These are phyloP conservation scores for Melocanna baccifera DNA, from an alignment of 176 grass and related monocot species.

Conservation along the genomic window DNA sequence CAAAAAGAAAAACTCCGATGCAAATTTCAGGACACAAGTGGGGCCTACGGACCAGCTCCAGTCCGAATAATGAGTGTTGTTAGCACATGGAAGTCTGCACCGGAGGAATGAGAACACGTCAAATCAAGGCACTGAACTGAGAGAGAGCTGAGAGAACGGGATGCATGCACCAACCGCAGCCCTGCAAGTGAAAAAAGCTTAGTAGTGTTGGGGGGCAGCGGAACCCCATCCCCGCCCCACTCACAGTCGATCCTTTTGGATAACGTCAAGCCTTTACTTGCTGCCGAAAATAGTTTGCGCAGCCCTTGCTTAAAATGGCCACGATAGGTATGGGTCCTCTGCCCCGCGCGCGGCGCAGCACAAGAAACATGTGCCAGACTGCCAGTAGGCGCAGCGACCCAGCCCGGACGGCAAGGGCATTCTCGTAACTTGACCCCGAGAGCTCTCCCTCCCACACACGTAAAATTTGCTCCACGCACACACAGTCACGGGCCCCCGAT, in stretches of 20 bases:
- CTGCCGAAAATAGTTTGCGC: slow-evolving; percentile 29
- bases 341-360: not conserved
- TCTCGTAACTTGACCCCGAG: slow-evolving; percentile 20
- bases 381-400: not conserved
- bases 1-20: too few species aligned
- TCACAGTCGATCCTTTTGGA: not conserved
- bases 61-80: too few species aligned
- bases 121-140: not conserved
- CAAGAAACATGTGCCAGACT: not conserved
- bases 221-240: not conserved
- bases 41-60: too few species aligned
- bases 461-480: slow-evolving; percentile 49
- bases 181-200: not conserved
- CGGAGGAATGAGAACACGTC: not conserved
- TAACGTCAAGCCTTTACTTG: not conserved
- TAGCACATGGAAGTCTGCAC: not conserved
- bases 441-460: slow-evolving; percentile 38
- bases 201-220: not conserved
- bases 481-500: slow-evolving; percentile 20
- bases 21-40: too few species aligned
- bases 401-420: not conserved
- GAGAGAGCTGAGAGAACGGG: not conserved
- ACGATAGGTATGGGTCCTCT: not conserved
- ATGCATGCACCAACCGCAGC: not conserved
- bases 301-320: slow-evolving; percentile 25